Percentiles rank a stretch among this genome's conserved stretches.
Evolutionary conservation across 805 yeast species (phyloP).

Genomic region (Isabelozyma heimii): DNA sequence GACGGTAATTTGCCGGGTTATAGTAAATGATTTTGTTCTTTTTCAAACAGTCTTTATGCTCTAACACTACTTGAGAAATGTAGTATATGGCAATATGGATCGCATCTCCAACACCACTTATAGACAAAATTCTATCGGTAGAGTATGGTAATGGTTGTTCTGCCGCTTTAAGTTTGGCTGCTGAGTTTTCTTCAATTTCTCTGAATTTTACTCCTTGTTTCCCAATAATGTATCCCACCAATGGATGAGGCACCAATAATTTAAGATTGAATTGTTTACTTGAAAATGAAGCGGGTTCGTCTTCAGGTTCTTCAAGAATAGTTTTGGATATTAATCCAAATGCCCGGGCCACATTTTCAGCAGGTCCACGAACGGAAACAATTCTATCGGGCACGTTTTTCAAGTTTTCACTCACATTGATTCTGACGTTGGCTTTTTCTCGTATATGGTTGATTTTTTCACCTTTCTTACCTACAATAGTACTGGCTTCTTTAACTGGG

Average conservation of each 20-base stretch:
- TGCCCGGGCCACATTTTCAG: conserved; percentile 78
- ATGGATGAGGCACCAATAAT: conserved; percentile 70
- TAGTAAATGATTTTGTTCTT: conserved; percentile 56
- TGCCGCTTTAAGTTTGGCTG: conserved; percentile 73
- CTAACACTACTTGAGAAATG: conserved; percentile 64
- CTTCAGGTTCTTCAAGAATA: conserved; percentile 64
- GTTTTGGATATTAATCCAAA: conserved; percentile 71
- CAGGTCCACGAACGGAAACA: conserved; percentile 67
- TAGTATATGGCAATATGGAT: conserved; percentile 80
- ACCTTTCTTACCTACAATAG: conserved; percentile 80
- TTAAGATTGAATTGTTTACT: conserved; percentile 57
- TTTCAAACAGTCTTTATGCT: conserved; percentile 51
- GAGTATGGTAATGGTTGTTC: conserved; percentile 70
- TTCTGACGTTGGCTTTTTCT: conserved; percentile 58
- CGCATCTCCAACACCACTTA: conserved; percentile 82
- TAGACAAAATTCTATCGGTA: conserved; percentile 69
- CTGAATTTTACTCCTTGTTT: conserved; percentile 69
- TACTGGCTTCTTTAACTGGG: conserved; percentile 70
- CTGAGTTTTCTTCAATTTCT: conserved; percentile 79
- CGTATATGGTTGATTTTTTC: conserved; percentile 65
- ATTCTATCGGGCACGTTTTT: conserved; percentile 73
- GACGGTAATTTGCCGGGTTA: conserved; percentile 51
- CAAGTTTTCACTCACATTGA: conserved; percentile 71
- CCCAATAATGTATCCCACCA: conserved; percentile 81
- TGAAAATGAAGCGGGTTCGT: conserved; percentile 54